These are phyloP conservation scores for Haberlea rhodopensis DNA, from an alignment of 257 asterid genomes.

Conservation along the genomic window DNA sequence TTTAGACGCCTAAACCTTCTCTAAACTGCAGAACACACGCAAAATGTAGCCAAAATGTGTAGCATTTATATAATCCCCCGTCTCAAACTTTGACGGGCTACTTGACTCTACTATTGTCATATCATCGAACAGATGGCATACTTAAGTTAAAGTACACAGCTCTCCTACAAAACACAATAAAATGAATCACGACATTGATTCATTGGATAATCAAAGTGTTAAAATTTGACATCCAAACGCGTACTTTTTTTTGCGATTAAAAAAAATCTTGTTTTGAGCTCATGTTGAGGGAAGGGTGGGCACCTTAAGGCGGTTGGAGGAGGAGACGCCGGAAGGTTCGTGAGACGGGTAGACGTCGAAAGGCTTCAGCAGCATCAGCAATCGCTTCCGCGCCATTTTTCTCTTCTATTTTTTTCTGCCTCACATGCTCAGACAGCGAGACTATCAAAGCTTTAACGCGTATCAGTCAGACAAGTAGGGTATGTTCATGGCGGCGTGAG, in stretches of 20 bases:
- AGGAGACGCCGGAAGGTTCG: slow-evolving; percentile 31
- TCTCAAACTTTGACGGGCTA: background rate
- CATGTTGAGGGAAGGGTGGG: background rate
- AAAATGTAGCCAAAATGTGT: too few relatives aligned
- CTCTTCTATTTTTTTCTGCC: background rate
- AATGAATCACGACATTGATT: background rate
- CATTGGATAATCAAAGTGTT: background rate
- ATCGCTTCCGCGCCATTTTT: slow-evolving; percentile 67
- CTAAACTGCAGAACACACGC: too few relatives aligned
- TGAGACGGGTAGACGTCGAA: slow-evolving; percentile 67
- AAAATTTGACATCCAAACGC: background rate
- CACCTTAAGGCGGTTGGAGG: slow-evolving; percentile 64
- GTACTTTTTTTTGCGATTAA: background rate
- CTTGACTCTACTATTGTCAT: slow-evolving; percentile 27
- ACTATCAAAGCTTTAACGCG: background rate
- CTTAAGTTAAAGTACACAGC: background rate
- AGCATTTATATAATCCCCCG: too few relatives aligned
- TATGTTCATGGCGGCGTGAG: slow-evolving; percentile 16
- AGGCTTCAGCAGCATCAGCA: slow-evolving; percentile 75
- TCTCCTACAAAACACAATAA: background rate
- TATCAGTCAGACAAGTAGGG: slow-evolving; percentile 4
- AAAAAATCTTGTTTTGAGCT: background rate
- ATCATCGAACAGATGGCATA: slow-evolving; percentile 40
- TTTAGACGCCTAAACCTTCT: too few relatives aligned
- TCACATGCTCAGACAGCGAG: background rate